phyloP scores from a whole-genome alignment of 129 eudicot species.

The Escallonia rubra region DNA sequence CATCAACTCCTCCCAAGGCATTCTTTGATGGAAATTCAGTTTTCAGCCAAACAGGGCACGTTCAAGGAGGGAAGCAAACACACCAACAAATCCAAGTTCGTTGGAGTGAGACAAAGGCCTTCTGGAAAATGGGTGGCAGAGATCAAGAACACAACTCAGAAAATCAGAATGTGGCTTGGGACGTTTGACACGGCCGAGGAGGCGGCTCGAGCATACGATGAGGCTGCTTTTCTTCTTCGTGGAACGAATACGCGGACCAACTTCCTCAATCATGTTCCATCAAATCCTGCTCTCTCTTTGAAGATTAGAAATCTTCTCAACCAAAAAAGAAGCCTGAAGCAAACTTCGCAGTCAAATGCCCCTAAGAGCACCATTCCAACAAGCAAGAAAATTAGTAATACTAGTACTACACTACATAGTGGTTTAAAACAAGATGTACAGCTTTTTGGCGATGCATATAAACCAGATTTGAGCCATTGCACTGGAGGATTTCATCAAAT shows the following conservation, averaged over 20 bases:
- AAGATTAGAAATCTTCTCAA: conserved; percentile 58
- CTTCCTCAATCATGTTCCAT: conserved; percentile 40
- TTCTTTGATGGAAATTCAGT: conserved; percentile 35
- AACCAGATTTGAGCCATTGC: conserved; percentile 55
- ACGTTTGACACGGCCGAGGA: no score
- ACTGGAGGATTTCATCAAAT: conserved; percentile 14
- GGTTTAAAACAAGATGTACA: conserved; percentile 13
- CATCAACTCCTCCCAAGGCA: neutral
- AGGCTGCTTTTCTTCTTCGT: conserved; percentile 69
- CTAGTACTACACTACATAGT: neutral
- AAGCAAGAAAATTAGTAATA: neutral
- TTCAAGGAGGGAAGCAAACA: conserved; percentile 4
- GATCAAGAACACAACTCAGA: conserved; percentile 50
- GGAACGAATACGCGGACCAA: conserved; percentile 73
- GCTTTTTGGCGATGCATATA: conserved; percentile 38
- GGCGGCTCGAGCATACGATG: conserved; percentile 39
- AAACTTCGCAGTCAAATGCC: conserved; percentile 11
- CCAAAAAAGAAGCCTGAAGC: conserved; percentile 44
- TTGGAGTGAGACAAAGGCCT: conserved; percentile 62
- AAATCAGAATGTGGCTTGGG: conserved; percentile 66
- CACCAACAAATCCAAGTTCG: conserved; percentile 34
- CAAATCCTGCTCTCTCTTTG: conserved; percentile 59
- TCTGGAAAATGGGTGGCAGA: conserved; percentile 34
- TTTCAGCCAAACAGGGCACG: conserved; percentile 18
- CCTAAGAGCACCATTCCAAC: neutral